Conservation (phyloP, 805 yeast genomes). For the Wickerhamiella australiensis region DNA sequence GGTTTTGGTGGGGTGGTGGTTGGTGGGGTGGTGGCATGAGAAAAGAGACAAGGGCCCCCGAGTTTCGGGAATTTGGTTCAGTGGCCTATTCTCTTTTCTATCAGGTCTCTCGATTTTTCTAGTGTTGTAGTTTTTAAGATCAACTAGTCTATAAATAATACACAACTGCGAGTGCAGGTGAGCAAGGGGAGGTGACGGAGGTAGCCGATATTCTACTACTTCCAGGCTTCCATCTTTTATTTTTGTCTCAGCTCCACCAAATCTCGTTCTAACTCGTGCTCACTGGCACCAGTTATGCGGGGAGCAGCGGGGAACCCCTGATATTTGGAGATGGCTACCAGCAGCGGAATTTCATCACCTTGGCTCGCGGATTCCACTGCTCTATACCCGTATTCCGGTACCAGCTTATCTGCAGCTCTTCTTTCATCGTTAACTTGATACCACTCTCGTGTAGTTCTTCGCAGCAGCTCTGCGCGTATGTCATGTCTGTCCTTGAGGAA, state of each 20-base stretch:
- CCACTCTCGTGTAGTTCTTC: slow-evolving; percentile 75
- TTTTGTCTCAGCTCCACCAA: slow-evolving; percentile 59
- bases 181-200: too few relatives aligned
- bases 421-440: slow-evolving; percentile 84
- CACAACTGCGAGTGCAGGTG: too few relatives aligned
- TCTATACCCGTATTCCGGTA: slow-evolving; percentile 36
- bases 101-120: too few relatives aligned
- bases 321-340: slow-evolving; percentile 53
- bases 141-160: too few relatives aligned
- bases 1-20: neutral
- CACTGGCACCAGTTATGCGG: slow-evolving; percentile 46
- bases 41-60: too few relatives aligned
- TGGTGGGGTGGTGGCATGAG: neutral
- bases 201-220: too few relatives aligned
- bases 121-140: too few relatives aligned
- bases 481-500: slow-evolving; percentile 58
- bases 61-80: too few relatives aligned
- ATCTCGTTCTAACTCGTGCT: slow-evolving; percentile 66
- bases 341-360: slow-evolving; percentile 37
- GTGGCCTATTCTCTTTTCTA: too few relatives aligned
- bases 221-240: too few relatives aligned
- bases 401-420: slow-evolving; percentile 57
- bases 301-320: slow-evolving; percentile 81
- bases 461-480: slow-evolving; percentile 49
- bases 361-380: slow-evolving; percentile 36